Percentiles rank a stretch among this genome's conserved stretches.
Evolutionary conservation across 2,329 filamentous ascomycete species (phyloP).

Genomic region (Alternaria rosae): DNA sequence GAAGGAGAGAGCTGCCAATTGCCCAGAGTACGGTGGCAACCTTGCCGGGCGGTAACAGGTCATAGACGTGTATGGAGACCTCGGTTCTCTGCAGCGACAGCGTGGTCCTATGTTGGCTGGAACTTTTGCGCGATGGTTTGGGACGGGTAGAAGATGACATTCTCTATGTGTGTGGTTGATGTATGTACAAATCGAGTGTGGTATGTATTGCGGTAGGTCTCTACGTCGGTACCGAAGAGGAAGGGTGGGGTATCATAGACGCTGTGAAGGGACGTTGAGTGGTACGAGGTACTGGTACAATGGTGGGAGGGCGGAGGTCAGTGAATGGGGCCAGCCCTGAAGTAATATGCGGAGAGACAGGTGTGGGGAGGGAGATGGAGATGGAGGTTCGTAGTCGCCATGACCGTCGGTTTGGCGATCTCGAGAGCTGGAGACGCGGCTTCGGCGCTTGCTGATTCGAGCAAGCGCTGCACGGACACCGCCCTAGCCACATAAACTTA

Average conservation of each 20-base stretch:
- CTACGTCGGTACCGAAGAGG: constrained; percentile 12
- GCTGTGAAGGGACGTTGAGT: constrained; percentile 9
- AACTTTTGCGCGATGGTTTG: constrained; percentile 52
- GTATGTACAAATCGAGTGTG: constrained; percentile 10
- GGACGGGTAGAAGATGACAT: constrained; percentile 45
- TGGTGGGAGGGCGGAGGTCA: constrained; percentile 12
- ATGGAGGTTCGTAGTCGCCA: constrained; percentile 10
- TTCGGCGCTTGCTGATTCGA: constrained; percentile 19
- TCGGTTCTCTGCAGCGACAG: constrained; percentile 75
- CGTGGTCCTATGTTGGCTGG: constrained; percentile 66
- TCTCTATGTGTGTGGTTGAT: constrained; percentile 6
- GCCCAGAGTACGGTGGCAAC: constrained; percentile 80
- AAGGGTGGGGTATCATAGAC: constrained; percentile 23
- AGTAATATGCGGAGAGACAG: constrained; percentile 18
- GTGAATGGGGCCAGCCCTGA: constrained; percentile 30
- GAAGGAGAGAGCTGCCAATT: constrained; percentile 77
- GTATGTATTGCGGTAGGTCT: constrained; percentile 9
- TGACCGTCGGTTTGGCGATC: constrained; percentile 7
- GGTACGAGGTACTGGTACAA: constrained; percentile 6
- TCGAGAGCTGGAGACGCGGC: constrained; percentile 7
- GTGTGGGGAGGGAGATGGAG: constrained; percentile 7
- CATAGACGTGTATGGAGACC: constrained; percentile 79
- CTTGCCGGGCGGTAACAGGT: constrained; percentile 77
- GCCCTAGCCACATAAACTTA: constrained; percentile 15
- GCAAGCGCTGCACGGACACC: constrained; percentile 10